Base-by-base conservation (phyloP, 2,329 filamentous ascomycete species). In the Trichoderma simmonsii region DNA sequence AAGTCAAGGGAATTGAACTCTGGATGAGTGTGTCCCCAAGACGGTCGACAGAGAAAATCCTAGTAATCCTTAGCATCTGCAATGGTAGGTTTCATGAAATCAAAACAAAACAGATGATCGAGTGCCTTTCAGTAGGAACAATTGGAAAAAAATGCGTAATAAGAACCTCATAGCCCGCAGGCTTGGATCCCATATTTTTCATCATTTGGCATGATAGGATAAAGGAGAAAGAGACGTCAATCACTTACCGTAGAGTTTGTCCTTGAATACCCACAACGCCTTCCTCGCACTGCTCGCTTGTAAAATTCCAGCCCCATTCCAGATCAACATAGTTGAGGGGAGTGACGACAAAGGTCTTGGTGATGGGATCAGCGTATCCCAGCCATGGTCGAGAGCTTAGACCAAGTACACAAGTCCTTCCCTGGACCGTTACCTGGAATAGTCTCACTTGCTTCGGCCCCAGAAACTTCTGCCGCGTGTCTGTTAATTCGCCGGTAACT, bases 271-370 rank as follows among this genome's bases (percentile, higher is more conserved):
- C 95, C 69, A 98, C 95, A 86, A 98, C 95, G 71, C 95, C 95
- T 82, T 98, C 93, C 57, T 92, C 90, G 77, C 95, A 97, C 81
- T 97, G 93, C 80, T 97, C 94, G 79, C 95, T 97, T 81, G 93
- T 95, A 79, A 99, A 98, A 77, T 96, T 97, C 92, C 95, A 97
- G 4, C 93, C 95, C 86, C 94, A 98, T 81, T 97, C 94, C 32
- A 99, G 88, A 54, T 92, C 91, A 68, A 92, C 90, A 78, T 97
- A 98, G 80, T 93, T 93, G 34, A 99, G 84, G 0, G 97, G 96
- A 1, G 95, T 98, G 76, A 98, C 91, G 82, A 97, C 93, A 78
- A 98, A 97, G 48, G 91, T 91, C 78, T 93, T 93, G 3, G 92
- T 95, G 73, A 95, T 91, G 2, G 93, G 90, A 77, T 98, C 94